phyloP scores from a whole-genome alignment of 2,329 filamentous ascomycete species.

The Colletotrichum simmondsii region DNA sequence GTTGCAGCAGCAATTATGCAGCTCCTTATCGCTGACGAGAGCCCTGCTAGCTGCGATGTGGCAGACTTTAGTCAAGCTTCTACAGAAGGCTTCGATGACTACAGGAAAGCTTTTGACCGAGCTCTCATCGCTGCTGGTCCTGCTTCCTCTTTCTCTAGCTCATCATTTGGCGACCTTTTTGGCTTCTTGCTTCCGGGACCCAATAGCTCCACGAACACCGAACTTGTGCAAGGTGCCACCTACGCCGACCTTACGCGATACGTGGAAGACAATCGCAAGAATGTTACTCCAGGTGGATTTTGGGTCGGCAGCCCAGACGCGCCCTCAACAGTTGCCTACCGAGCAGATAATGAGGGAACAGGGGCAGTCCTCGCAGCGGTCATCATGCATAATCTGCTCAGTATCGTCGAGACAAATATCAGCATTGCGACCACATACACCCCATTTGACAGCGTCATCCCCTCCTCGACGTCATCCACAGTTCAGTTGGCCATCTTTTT shows the following conservation, averaged over 20 bases:
- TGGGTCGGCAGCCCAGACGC: conserved; percentile 75
- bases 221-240: conserved; percentile 46
- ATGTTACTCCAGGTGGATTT: conserved; percentile 80
- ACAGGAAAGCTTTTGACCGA: conserved; percentile 36
- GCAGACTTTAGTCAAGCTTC: conserved; percentile 54
- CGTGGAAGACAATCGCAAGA: conserved; percentile 70
- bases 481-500: conserved; percentile 88
- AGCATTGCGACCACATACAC: conserved; percentile 79
- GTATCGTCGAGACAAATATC: conserved; percentile 73
- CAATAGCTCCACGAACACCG: background rate
- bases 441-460: conserved; percentile 79
- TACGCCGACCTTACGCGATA: conserved; percentile 75
- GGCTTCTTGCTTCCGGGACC: conserved; percentile 9
- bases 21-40: conserved; percentile 74
- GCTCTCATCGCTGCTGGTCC: conserved; percentile 39
- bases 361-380: conserved; percentile 63
- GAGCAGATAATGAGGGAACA: conserved; percentile 65
- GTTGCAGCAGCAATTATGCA: conserved; percentile 83
- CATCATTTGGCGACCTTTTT: conserved; percentile 25
- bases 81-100: conserved; percentile 55
- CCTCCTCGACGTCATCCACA: conserved; percentile 70
- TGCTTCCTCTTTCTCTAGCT: conserved; percentile 33
- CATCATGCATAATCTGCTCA: conserved; percentile 73
- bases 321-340: conserved; percentile 76
- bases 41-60: conserved; percentile 63